phyloP scores from a whole-genome alignment of 1,284 basidiomycete genomes.

The Vanrija sp. region DNA sequence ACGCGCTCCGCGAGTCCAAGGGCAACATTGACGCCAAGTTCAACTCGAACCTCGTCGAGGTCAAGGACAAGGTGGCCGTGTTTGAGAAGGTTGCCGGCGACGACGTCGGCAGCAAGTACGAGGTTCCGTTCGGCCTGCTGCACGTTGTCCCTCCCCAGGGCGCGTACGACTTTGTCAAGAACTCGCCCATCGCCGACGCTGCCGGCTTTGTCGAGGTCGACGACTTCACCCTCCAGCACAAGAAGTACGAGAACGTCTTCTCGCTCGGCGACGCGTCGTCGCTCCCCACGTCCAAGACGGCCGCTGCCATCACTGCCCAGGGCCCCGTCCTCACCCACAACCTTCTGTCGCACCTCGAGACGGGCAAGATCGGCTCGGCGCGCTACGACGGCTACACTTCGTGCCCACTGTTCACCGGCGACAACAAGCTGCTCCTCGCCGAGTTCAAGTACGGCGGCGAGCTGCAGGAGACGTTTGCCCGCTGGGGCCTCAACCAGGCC shows the following conservation, averaged over 20 bases:
- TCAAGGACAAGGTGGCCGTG: conserved; percentile 76
- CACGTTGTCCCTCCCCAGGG: conserved; percentile 92
- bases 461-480: conserved; percentile 79
- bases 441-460: conserved; percentile 78
- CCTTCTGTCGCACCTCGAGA: conserved; percentile 68
- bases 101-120: conserved; percentile 56
- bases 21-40: conserved; percentile 70
- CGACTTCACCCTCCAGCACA: conserved; percentile 73
- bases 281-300: conserved; percentile 92
- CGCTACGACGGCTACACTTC: conserved; percentile 72
- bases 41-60: conserved; percentile 74
- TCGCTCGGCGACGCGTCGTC: conserved; percentile 85
- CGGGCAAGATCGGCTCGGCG: conserved; percentile 64
- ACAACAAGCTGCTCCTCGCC: conserved; percentile 70
- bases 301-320: conserved; percentile 87
- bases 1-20: conserved; percentile 72
- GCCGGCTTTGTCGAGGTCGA: conserved; percentile 87
- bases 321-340: conserved; percentile 92
- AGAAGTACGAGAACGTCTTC: conserved; percentile 78
- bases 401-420: conserved; percentile 48
- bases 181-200: conserved; percentile 69
- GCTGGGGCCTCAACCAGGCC: conserved; percentile 61
- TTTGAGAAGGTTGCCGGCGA: conserved; percentile 69
- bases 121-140: conserved; percentile 74
- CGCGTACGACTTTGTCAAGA: conserved; percentile 75